Evolutionary conservation across 345 rosid species (phyloP).

Genomic region (Citrus medica): DNA sequence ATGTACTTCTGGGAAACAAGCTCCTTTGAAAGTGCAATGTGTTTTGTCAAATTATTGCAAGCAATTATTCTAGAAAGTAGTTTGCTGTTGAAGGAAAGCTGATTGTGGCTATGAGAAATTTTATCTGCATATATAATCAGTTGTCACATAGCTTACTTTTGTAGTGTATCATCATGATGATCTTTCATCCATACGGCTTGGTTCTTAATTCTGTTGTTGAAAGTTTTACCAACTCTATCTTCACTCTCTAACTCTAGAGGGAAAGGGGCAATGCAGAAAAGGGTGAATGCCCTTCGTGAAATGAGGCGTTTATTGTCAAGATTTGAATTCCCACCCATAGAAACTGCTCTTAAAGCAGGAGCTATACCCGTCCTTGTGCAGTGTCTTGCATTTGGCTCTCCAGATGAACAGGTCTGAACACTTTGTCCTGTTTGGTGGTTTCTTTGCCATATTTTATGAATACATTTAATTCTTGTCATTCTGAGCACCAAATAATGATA

Average conservation of each 20-base stretch:
- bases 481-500: neutral
- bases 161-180: neutral
- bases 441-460: neutral
- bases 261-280: constrained; percentile 85
- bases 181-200: neutral
- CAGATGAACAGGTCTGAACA: constrained; percentile 76
- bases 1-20: neutral
- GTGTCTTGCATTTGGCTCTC: constrained; percentile 89
- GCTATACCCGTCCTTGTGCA: constrained; percentile 82
- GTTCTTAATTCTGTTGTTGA: constrained; percentile 1
- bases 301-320: constrained; percentile 80
- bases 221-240: constrained; percentile 3
- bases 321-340: constrained; percentile 83
- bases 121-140: neutral
- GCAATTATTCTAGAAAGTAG: too few species aligned
- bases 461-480: neutral
- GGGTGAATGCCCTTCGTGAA: constrained; percentile 73
- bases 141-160: neutral
- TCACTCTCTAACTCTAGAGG: constrained; percentile 47
- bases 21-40: neutral
- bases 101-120: neutral
- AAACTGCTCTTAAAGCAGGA: constrained; percentile 76
- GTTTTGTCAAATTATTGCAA: too few species aligned
- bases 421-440: constrained; percentile 4
- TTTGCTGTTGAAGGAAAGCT: neutral